A percentile compares a stretch with the other conserved stretches of the same genome.
These are phyloP conservation scores for Beverwykella pulmonaria DNA, from an alignment of 495 filamentous ascomycete genomes.

Conservation along the genomic window DNA sequence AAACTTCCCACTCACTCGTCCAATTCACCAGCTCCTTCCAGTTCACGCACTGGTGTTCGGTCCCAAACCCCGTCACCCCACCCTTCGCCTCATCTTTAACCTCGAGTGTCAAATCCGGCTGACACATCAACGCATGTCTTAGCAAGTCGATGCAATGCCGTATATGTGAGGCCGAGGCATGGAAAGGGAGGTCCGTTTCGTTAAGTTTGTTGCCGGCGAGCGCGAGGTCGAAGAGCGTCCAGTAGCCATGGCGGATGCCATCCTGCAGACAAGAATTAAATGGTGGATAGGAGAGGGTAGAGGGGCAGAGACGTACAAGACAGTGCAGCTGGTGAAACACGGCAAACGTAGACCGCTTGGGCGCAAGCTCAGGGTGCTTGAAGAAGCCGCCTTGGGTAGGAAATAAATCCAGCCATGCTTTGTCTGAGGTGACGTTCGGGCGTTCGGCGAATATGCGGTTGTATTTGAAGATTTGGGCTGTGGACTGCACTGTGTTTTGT, in stretches of 20 bases:
- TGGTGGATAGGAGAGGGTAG: background rate
- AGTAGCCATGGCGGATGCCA: slow-evolving; percentile 26
- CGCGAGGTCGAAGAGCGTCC: slow-evolving; percentile 4
- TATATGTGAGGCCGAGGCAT: slow-evolving; percentile 6
- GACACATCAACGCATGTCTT: slow-evolving; percentile 21
- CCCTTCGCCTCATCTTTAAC: background rate
- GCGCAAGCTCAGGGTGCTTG: slow-evolving; percentile 23
- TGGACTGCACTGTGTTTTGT: background rate
- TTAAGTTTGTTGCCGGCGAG: background rate
- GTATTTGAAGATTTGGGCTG: slow-evolving; percentile 6
- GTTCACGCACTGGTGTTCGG: slow-evolving; percentile 18
- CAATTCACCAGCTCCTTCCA: slow-evolving; percentile 15
- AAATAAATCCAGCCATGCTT: slow-evolving; percentile 20
- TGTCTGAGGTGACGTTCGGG: slow-evolving; percentile 14
- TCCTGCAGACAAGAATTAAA: slow-evolving; percentile 1
- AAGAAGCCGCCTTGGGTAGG: slow-evolving; percentile 29
- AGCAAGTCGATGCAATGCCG: slow-evolving; percentile 22
- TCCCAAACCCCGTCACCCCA: slow-evolving; percentile 27
- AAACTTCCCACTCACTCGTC: slow-evolving; percentile 10
- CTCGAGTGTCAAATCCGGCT: slow-evolving; percentile 22
- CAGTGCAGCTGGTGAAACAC: slow-evolving; percentile 27
- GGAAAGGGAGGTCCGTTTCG: background rate
- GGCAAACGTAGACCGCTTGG: slow-evolving; percentile 10
- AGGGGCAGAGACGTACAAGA: slow-evolving; percentile 6
- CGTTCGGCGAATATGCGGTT: background rate